Evolutionary conservation across 768 basidiomycete genomes (phyloP).

Genomic region (Leucocoprinus leucothites): DNA sequence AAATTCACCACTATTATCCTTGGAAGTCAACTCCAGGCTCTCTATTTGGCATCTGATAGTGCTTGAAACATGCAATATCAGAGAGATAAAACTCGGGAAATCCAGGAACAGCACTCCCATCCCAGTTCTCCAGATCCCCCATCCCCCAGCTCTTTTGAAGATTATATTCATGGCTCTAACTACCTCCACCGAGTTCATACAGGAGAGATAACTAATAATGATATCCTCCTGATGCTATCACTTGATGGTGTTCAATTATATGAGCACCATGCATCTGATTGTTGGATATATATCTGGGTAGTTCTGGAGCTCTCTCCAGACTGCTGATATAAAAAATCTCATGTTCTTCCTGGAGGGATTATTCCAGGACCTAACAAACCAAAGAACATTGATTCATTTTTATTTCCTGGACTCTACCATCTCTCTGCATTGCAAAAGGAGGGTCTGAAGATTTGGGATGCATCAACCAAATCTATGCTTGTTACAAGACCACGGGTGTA

Average conservation of each 20-base stretch:
- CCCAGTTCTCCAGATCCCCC: neutral
- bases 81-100: slow-evolving; percentile 16
- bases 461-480: slow-evolving; percentile 14
- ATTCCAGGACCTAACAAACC: slow-evolving; percentile 30
- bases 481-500: slow-evolving; percentile 17
- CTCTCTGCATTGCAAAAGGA: slow-evolving; percentile 26
- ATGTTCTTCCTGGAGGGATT: slow-evolving; percentile 21
- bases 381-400: slow-evolving; percentile 28
- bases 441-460: slow-evolving; percentile 30
- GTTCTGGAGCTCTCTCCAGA: slow-evolving; percentile 23
- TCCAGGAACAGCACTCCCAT: slow-evolving; percentile 16
- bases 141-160: slow-evolving; percentile 14
- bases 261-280: slow-evolving; percentile 31
- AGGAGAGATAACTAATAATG: slow-evolving; percentile 21
- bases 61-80: slow-evolving; percentile 29
- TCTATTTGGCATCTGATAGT: slow-evolving; percentile 19
- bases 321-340: slow-evolving; percentile 22
- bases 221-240: slow-evolving; percentile 28
- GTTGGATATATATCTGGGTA: slow-evolving; percentile 26
- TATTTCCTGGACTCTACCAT: slow-evolving; percentile 32
- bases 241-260: slow-evolving; percentile 39
- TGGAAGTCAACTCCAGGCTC: slow-evolving; percentile 39
- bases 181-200: slow-evolving; percentile 20
- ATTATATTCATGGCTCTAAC: slow-evolving; percentile 24
- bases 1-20: slow-evolving; percentile 36